phyloP scores from a whole-genome alignment of 2,329 filamentous ascomycete species.

The Xylariaceae sp. region DNA sequence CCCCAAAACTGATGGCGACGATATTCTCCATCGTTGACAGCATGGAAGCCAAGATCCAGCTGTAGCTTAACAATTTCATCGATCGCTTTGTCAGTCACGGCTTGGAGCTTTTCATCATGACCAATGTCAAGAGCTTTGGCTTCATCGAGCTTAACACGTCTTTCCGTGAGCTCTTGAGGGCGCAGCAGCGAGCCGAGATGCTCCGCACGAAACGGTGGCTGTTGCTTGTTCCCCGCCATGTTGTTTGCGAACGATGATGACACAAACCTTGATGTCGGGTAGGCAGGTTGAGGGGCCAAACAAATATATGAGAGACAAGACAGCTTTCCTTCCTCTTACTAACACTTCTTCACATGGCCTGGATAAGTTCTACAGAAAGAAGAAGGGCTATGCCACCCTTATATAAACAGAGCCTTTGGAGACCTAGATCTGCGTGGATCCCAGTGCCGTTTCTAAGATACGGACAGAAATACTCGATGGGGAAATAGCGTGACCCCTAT shows the following conservation, averaged over 20 bases:
- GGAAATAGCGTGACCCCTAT: no score
- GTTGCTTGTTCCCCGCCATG: constrained; percentile 30
- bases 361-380: no score
- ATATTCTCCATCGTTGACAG: constrained; percentile 48
- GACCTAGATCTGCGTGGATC: no score
- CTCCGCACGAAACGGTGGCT: constrained; percentile 68
- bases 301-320: no score
- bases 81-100: constrained; percentile 59
- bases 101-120: constrained; percentile 43
- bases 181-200: constrained; percentile 71
- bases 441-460: no score
- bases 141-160: constrained; percentile 46
- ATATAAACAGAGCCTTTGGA: no score
- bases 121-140: constrained; percentile 35
- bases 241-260: background rate
- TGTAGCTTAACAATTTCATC: constrained; percentile 66
- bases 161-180: constrained; percentile 58
- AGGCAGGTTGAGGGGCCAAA: background rate
- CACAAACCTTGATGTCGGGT: background rate
- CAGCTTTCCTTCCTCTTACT: no score
- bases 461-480: no score
- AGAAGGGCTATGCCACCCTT: no score
- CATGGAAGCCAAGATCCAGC: constrained; percentile 61
- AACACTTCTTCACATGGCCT: no score
- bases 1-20: constrained; percentile 48